A percentile compares a stretch with the other conserved stretches of the same genome.
phyloP scores from a whole-genome alignment of 2,329 filamentous ascomycete genomes.

The Rhytidhysteron rufulum region DNA sequence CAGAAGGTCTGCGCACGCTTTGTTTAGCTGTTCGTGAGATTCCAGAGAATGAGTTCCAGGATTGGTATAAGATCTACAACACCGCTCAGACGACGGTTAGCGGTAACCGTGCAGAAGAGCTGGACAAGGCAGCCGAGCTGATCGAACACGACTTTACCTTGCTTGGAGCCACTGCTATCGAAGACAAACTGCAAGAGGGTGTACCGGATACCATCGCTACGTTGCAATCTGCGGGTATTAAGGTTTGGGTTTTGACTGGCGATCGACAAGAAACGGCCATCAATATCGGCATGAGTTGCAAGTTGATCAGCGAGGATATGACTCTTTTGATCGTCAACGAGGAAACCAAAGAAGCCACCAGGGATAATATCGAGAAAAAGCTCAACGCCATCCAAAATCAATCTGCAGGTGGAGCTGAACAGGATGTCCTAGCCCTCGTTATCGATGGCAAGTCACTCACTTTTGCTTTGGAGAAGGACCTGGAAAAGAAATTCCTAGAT shows the following conservation, averaged over 20 bases:
- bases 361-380: slow-evolving; percentile 90
- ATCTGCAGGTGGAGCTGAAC: slow-evolving; percentile 69
- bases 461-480: slow-evolving; percentile 84
- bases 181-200: slow-evolving; percentile 93
- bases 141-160: slow-evolving; percentile 91
- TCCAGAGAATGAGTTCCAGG: slow-evolving; percentile 79
- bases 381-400: slow-evolving; percentile 85
- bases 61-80: slow-evolving; percentile 85
- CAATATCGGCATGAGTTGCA: slow-evolving; percentile 99
- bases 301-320: slow-evolving; percentile 98
- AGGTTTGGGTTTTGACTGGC: slow-evolving; percentile 96
- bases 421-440: slow-evolving; percentile 83
- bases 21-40: slow-evolving; percentile 94
- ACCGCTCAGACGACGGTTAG: slow-evolving; percentile 84
- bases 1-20: slow-evolving; percentile 88
- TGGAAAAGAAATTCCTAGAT: slow-evolving; percentile 91
- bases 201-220: slow-evolving; percentile 98
- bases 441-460: slow-evolving; percentile 97
- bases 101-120: slow-evolving; percentile 86
- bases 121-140: slow-evolving; percentile 94
- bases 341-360: slow-evolving; percentile 71
- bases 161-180: slow-evolving; percentile 92
- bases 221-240: slow-evolving; percentile 92
- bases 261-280: slow-evolving; percentile 98
- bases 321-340: slow-evolving; percentile 96